Conservation (phyloP, 768 basidiomycete species). For the Lactifluus echinatus region DNA sequence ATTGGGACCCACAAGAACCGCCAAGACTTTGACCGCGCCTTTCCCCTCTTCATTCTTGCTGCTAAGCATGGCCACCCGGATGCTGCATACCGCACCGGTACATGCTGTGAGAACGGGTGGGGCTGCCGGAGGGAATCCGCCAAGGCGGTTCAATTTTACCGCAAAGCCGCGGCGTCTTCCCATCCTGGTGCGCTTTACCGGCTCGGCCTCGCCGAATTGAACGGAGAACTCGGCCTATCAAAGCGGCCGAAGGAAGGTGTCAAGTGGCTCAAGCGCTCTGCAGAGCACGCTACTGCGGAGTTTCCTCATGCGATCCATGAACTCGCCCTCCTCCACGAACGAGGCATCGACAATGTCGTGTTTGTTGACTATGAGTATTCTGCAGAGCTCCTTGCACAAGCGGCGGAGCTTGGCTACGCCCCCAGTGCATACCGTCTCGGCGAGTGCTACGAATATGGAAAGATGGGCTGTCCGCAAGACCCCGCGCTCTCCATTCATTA, state of each 20-base stretch:
- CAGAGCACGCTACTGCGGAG: slow-evolving; percentile 88
- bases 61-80: slow-evolving; percentile 97
- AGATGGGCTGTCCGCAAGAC: slow-evolving; percentile 97
- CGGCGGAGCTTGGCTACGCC: slow-evolving; percentile 91
- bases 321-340: slow-evolving; percentile 85
- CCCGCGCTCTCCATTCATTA: slow-evolving; percentile 97
- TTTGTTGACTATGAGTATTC: slow-evolving; percentile 97
- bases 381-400: slow-evolving; percentile 88
- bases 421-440: slow-evolving; percentile 93
- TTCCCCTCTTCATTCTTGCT: slow-evolving; percentile 90
- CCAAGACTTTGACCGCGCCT: slow-evolving; percentile 96
- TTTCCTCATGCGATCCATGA: slow-evolving; percentile 97
- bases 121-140: slow-evolving; percentile 88
- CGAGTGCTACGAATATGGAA: slow-evolving; percentile 99
- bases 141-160: slow-evolving; percentile 88
- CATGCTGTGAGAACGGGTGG: slow-evolving; percentile 99
- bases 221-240: slow-evolving; percentile 83
- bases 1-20: slow-evolving; percentile 83
- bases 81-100: slow-evolving; percentile 90
- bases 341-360: slow-evolving; percentile 96
- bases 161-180: slow-evolving; percentile 83
- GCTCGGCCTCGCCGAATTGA: slow-evolving; percentile 90
- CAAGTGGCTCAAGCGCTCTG: slow-evolving; percentile 96
- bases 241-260: slow-evolving; percentile 93
- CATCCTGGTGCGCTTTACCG: slow-evolving; percentile 97